These are phyloP conservation scores for Adansonia gregorii DNA, from an alignment of 441 rosid genomes.

Conservation along the genomic window DNA sequence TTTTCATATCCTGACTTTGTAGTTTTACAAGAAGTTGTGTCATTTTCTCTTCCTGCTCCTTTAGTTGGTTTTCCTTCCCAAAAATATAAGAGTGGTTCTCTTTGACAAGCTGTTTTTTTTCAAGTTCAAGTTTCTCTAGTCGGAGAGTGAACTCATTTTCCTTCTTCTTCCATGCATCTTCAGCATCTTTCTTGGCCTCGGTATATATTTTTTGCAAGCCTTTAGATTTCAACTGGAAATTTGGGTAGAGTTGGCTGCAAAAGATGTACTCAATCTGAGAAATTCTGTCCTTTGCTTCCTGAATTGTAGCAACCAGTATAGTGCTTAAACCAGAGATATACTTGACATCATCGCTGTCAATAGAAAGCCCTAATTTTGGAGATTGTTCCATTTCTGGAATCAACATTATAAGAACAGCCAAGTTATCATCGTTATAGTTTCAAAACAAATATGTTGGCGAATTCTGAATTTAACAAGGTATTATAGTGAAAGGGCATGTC, in stretches of 20 bases:
- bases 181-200: conserved; percentile 60
- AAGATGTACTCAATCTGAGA: conserved; percentile 90
- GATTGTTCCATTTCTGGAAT: conserved; percentile 47
- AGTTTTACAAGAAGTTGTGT: conserved; percentile 29
- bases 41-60: conserved; percentile 38
- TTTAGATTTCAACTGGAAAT: conserved; percentile 60
- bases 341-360: conserved; percentile 54
- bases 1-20: conserved; percentile 38
- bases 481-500: background rate
- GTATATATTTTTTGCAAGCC: conserved; percentile 51
- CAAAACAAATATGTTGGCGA: background rate
- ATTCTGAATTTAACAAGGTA: background rate
- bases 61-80: conserved; percentile 43
- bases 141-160: conserved; percentile 50
- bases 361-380: conserved; percentile 34
- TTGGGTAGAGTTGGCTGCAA: conserved; percentile 83
- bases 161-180: conserved; percentile 59
- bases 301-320: conserved; percentile 79
- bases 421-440: background rate
- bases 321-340: conserved; percentile 72
- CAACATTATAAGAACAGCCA: background rate
- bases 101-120: conserved; percentile 46
- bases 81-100: conserved; percentile 47
- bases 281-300: conserved; percentile 87
- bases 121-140: conserved; percentile 55